These are phyloP conservation scores for Neonectria magnoliae DNA, from an alignment of 2,329 filamentous ascomycete species.

Conservation along the genomic window DNA sequence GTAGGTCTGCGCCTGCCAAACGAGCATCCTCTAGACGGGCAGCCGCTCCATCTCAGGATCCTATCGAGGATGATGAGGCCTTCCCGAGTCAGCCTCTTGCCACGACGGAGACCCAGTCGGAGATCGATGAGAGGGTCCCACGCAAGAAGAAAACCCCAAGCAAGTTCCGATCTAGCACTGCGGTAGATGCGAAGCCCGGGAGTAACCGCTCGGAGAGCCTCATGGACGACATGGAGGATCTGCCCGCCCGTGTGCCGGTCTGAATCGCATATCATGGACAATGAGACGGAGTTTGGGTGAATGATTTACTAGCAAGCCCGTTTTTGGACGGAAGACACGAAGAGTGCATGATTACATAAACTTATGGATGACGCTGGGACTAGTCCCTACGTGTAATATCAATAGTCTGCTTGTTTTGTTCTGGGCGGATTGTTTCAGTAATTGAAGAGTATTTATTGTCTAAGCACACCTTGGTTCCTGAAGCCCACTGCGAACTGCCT, in stretches of 20 bases:
- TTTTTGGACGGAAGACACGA: background rate
- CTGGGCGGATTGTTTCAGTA: slow-evolving; percentile 4
- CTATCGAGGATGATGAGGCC: slow-evolving; percentile 44
- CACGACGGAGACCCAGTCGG: slow-evolving; percentile 36
- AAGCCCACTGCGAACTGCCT: background rate
- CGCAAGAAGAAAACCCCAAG: slow-evolving; percentile 44
- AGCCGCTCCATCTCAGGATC: slow-evolving; percentile 41
- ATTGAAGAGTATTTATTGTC: background rate
- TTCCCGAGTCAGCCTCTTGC: slow-evolving; percentile 18
- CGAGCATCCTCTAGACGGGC: slow-evolving; percentile 36
- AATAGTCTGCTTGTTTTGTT: slow-evolving; percentile 17
- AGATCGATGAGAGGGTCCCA: slow-evolving; percentile 40
- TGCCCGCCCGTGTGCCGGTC: slow-evolving; percentile 47
- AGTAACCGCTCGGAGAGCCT: slow-evolving; percentile 45
- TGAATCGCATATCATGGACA: slow-evolving; percentile 2
- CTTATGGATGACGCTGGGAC: slow-evolving; percentile 22
- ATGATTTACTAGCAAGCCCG: background rate
- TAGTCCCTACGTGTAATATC: slow-evolving; percentile 25
- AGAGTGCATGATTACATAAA: slow-evolving; percentile 10
- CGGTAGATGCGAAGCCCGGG: slow-evolving; percentile 22
- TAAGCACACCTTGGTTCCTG: background rate
- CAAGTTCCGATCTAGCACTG: slow-evolving; percentile 40
- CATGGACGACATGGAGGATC: slow-evolving; percentile 58
- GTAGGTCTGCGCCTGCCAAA: slow-evolving; percentile 35
- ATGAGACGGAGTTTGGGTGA: background rate